Percentiles rank a stretch among this genome's conserved stretches.
Conservation (phyloP, 768 basidiomycete species). For the Leccinellum luteum region DNA sequence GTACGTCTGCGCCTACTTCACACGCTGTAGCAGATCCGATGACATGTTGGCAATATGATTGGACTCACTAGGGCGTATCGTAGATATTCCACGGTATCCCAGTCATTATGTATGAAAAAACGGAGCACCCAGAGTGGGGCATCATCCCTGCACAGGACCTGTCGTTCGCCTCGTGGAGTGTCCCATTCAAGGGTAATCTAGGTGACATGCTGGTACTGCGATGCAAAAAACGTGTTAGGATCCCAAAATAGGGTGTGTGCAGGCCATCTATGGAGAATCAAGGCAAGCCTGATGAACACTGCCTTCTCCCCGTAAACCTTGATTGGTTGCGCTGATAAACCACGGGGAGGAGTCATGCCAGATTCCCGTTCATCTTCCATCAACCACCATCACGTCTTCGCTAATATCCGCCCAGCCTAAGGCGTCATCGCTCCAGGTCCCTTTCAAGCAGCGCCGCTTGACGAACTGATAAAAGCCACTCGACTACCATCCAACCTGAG, state of each 20-base stretch:
- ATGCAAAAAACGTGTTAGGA: constrained; percentile 33
- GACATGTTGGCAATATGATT: constrained; percentile 18
- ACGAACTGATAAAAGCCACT: constrained; percentile 25
- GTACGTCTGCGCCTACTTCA: constrained; percentile 26
- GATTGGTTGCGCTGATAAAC: constrained; percentile 33
- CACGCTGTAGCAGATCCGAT: constrained; percentile 18
- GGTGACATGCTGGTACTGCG: constrained; percentile 32
- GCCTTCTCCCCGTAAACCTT: constrained; percentile 30
- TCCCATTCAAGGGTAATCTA: constrained; percentile 18
- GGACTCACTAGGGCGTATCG: constrained; percentile 18
- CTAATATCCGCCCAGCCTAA: constrained; percentile 32
- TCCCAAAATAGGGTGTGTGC: constrained; percentile 25
- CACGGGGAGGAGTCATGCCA: constrained; percentile 31
- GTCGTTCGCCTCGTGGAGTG: constrained; percentile 30
- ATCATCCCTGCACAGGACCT: constrained; percentile 23
- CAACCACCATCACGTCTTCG: constrained; percentile 32
- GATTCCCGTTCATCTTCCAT: constrained; percentile 34
- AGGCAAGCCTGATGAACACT: constrained; percentile 24
- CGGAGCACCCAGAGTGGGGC: constrained; percentile 21
- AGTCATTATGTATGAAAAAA: constrained; percentile 32
- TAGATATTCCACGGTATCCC: constrained; percentile 25
- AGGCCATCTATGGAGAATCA: constrained; percentile 15
- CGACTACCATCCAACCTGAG: neutral
- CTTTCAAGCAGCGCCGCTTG: constrained; percentile 24
- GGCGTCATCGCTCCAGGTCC: constrained; percentile 23